These are phyloP conservation scores for Malassezia vespertilionis DNA, from an alignment of 1,284 basidiomycete species.

Conservation along the genomic window DNA sequence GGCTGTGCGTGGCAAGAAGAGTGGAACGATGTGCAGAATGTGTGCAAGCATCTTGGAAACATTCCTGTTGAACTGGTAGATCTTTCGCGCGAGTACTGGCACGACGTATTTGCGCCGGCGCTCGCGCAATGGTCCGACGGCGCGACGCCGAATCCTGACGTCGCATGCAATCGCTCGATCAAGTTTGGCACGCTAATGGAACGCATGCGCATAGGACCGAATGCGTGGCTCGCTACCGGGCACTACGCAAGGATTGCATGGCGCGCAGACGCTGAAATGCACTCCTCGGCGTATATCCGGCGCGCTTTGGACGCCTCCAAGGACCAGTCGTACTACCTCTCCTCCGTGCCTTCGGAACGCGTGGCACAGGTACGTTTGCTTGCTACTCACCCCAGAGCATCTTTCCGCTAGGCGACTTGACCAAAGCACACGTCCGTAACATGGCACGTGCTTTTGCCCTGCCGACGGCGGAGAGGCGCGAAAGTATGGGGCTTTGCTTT, in stretches of 20 bases:
- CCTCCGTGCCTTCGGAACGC: conserved; percentile 44
- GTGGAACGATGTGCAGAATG: conserved; percentile 75
- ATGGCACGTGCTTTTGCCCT: conserved; percentile 62
- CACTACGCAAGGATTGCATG: conserved; percentile 69
- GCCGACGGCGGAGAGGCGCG: conserved; percentile 65
- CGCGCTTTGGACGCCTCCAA: conserved; percentile 52
- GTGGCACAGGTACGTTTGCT: conserved; percentile 46
- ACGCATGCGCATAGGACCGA: conserved; percentile 10
- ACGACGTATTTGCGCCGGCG: conserved; percentile 38
- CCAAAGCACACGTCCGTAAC: conserved; percentile 57
- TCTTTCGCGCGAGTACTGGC: conserved; percentile 35
- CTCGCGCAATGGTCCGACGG: conserved; percentile 33
- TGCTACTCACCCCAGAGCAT: conserved; percentile 51
- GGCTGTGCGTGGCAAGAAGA: conserved; percentile 93
- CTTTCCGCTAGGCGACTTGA: conserved; percentile 51
- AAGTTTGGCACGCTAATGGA: conserved; percentile 82
- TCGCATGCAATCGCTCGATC: conserved; percentile 88
- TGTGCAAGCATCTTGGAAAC: conserved; percentile 62
- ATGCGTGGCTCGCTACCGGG: conserved; percentile 65
- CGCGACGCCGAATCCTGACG: conserved; percentile 75
- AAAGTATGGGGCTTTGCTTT: conserved; percentile 97
- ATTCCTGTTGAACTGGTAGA: conserved; percentile 49
- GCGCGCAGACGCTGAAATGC: conserved; percentile 30
- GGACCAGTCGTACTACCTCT: conserved; percentile 89
- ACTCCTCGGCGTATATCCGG: conserved; percentile 10